Evolutionary conservation across 345 rosid species (phyloP).

Genomic region (Populus tremula): DNA sequence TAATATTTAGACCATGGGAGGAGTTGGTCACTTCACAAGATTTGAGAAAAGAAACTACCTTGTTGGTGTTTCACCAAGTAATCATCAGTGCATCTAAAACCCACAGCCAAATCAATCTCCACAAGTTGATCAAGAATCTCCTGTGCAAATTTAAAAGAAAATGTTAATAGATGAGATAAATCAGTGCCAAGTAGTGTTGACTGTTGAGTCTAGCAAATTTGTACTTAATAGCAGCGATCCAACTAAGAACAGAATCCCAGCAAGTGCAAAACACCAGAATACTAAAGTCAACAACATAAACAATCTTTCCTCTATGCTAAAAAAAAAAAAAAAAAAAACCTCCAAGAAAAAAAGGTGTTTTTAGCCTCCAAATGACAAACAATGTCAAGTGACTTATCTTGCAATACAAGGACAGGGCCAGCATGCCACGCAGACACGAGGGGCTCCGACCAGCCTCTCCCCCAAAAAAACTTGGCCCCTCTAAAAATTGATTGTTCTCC

Average conservation of each 20-base stretch:
- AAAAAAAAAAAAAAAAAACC: too few relatives aligned
- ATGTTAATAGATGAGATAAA: background rate
- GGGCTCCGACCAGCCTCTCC: background rate
- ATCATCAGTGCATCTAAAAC: constrained; percentile 17
- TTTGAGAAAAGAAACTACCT: constrained; percentile 10
- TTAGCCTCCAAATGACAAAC: background rate
- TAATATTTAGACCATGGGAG: background rate
- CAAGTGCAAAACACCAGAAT: background rate
- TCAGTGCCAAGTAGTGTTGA: background rate
- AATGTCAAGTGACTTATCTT: background rate
- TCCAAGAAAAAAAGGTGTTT: background rate
- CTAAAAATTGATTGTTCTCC: too few relatives aligned
- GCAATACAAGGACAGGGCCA: background rate
- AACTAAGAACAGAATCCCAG: background rate
- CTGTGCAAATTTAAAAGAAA: constrained; percentile 3
- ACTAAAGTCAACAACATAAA: background rate
- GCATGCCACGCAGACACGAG: background rate
- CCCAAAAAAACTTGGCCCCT: background rate
- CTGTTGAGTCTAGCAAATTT: background rate
- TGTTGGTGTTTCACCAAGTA: constrained; percentile 5
- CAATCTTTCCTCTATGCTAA: background rate
- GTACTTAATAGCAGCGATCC: background rate
- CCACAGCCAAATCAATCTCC: constrained; percentile 29
- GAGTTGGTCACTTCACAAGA: background rate
- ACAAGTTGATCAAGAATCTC: constrained; percentile 31